Evolutionary conservation across 768 basidiomycete genomes (phyloP), one percentile per base, ranked within the genome.

Genomic region (Steccherinum ochraceum): DNA sequence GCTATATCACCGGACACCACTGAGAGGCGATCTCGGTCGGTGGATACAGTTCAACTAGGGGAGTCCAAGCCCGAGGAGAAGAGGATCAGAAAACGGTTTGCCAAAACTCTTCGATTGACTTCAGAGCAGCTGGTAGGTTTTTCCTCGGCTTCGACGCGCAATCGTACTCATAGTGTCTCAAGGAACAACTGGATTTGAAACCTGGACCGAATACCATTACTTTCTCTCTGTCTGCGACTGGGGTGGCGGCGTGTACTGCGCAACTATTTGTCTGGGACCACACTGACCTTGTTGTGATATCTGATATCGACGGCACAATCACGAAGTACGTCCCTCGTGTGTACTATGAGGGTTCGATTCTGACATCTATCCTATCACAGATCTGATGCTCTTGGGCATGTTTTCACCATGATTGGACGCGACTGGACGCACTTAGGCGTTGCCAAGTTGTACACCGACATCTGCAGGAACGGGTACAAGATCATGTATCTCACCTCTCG

Each of bases 391-490:
- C 72, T 97, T 4, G 95, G 95, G 0, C 95, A 98, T 63, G 86
- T 99, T 46, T 93, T 96, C 61, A 94, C 93, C 2, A 92, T 96
- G 80, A 93, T 97, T 56, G 96, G 95, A 5, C 83, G 94, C 7
- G 95, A 98, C 65, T 97, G 95, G 96, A 98, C 95, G 2, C 95
- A 98, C 66, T 73, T 89, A 3, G 95, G 96, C 4, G 94, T 98
- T 25, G 95, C 94, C 12, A 98, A 97, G 68, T 75, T 98, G 16
- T 98, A 97, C 69, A 95, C 91, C 1, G 95, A 98, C 63, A 96
- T 99, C 56, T 76, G 77, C 43, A 82, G 89, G 48, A 98, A 99
- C 63, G 96, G 95, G 30, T 98, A 97, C 77, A 94, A 91, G 72
- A 87, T 98, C 63, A 85, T 98, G 82, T 98, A 98, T 65, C 80